A percentile compares a stretch with the other conserved stretches of the same genome.
Evolutionary conservation across 345 rosid genomes (phyloP).

Genomic region (Reutealis trisperma): DNA sequence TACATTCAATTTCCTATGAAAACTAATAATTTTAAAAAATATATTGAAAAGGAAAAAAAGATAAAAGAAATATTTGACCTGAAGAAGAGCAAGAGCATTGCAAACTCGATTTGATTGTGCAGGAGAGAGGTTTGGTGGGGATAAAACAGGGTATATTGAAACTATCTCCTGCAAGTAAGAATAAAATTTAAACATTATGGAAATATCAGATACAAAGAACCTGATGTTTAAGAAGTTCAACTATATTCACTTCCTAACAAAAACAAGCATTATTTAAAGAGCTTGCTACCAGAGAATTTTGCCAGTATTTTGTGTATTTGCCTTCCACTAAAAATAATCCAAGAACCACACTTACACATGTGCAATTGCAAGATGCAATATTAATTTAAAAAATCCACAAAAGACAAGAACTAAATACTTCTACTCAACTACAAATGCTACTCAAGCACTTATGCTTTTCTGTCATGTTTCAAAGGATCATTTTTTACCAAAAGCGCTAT

Average conservation of each 20-base stretch:
- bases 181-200: background rate
- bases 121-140: constrained; percentile 87
- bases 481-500: background rate
- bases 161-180: constrained; percentile 77
- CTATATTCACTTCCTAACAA: background rate
- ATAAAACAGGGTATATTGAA: constrained; percentile 89
- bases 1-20: background rate
- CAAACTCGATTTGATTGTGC: constrained; percentile 98
- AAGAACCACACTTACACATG: background rate
- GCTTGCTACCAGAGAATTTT: background rate
- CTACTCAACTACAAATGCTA: background rate
- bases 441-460: background rate
- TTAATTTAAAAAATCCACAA: background rate
- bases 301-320: background rate
- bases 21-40: background rate
- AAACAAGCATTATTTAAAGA: background rate
- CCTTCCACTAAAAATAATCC: background rate
- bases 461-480: background rate
- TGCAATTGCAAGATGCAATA: constrained; percentile 3
- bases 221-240: background rate
- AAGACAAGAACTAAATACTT: background rate
- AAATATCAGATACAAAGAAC: background rate
- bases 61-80: constrained; percentile 43
- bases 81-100: constrained; percentile 98
- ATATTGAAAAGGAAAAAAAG: background rate